These are phyloP conservation scores for Nakaseomyces delphensis DNA, from an alignment of 1,139 yeast genomes.

Conservation along the genomic window DNA sequence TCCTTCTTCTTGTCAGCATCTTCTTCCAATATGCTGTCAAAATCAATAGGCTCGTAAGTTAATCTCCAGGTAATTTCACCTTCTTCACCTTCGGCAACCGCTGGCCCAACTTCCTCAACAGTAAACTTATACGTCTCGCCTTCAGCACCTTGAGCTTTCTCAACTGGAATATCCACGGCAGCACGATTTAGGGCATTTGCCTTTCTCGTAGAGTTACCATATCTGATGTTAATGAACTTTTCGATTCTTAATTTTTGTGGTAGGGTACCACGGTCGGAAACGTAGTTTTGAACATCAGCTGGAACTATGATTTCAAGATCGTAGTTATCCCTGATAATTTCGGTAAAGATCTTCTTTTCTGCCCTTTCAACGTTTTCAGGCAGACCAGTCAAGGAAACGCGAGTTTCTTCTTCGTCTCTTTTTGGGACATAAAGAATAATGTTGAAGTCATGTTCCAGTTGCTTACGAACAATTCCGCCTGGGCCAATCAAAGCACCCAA, in stretches of 20 bases:
- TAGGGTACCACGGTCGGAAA: conserved; percentile 61
- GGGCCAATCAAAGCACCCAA: conserved; percentile 78
- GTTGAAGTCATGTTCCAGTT: conserved; percentile 59
- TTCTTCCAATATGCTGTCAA: conserved; percentile 34
- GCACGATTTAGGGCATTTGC: conserved; percentile 45
- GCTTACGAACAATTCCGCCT: conserved; percentile 66
- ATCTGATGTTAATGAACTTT: conserved; percentile 52
- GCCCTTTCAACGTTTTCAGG: conserved; percentile 55
- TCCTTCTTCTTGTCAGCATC: conserved; percentile 25
- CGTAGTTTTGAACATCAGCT: conserved; percentile 46
- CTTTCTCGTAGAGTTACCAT: conserved; percentile 43
- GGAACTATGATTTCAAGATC: conserved; percentile 49
- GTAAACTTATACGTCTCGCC: conserved; percentile 42
- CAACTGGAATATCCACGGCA: conserved; percentile 39
- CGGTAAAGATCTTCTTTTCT: conserved; percentile 43
- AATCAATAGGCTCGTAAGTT: conserved; percentile 33
- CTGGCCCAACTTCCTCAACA: conserved; percentile 31
- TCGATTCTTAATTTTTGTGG: conserved; percentile 49
- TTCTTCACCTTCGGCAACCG: conserved; percentile 28
- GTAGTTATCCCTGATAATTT: conserved; percentile 40
- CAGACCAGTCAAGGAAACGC: conserved; percentile 44
- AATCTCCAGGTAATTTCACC: conserved; percentile 58
- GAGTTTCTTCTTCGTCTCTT: conserved; percentile 40
- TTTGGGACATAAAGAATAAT: conserved; percentile 66
- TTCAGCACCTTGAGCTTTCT: conserved; percentile 39